phyloP scores from a whole-genome alignment of 2,329 filamentous ascomycete species.

The Myriosclerotinia duriaeana region DNA sequence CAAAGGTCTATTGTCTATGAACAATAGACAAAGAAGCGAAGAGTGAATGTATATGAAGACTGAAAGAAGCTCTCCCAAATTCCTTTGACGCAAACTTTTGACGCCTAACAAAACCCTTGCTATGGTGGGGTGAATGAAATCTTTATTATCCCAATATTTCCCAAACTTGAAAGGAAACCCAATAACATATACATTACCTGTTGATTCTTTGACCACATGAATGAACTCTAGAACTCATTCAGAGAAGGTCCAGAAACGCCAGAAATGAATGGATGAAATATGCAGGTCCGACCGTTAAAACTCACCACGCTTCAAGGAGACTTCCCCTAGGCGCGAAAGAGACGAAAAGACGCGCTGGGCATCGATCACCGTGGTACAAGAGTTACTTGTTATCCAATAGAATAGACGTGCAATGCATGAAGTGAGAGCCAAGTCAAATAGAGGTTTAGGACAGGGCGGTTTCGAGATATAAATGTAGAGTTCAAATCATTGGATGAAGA shows the following conservation, averaged over 20 bases:
- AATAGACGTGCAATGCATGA: neutral
- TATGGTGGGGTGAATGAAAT: constrained; percentile 32
- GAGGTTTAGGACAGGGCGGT: constrained; percentile 26
- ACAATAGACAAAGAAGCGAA: constrained; percentile 9
- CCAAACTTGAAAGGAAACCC: constrained; percentile 15
- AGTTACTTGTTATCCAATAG: neutral
- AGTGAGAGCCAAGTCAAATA: constrained; percentile 5
- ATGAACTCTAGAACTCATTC: neutral
- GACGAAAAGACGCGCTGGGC: constrained; percentile 22
- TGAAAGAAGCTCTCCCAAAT: constrained; percentile 25
- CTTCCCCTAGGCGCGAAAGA: constrained; percentile 17
- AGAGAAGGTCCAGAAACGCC: constrained; percentile 20
- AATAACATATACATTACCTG: constrained; percentile 1
- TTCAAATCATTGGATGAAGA: constrained; percentile 33
- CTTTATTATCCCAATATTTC: constrained; percentile 8
- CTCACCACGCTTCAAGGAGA: constrained; percentile 18
- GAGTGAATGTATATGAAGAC: constrained; percentile 19
- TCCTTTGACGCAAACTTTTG: constrained; percentile 5
- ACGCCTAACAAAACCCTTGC: constrained; percentile 13
- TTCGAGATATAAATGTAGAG: constrained; percentile 28
- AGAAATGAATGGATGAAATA: constrained; percentile 33
- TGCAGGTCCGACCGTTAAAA: constrained; percentile 16
- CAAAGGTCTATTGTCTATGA: constrained; percentile 6
- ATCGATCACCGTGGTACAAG: constrained; percentile 25
- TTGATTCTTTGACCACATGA: constrained; percentile 15